Evolutionary conservation across 768 basidiomycete genomes (phyloP).

Genomic region (Termitomyces titanicus): DNA sequence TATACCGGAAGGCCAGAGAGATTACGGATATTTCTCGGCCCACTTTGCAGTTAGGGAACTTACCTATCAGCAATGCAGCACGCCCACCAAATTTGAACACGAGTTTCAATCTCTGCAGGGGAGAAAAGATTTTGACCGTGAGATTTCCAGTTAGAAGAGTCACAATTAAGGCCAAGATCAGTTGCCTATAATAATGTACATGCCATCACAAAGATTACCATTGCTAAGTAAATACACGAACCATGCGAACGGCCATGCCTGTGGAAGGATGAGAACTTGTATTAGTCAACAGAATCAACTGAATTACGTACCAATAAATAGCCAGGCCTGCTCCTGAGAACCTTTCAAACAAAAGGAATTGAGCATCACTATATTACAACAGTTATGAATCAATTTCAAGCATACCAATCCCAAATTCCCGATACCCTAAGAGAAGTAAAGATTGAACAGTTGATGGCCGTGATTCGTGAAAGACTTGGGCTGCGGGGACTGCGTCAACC

Average conservation of each 20-base stretch:
- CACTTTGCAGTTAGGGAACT: constrained; percentile 12
- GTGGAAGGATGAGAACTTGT: neutral
- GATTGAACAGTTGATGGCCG: constrained; percentile 79
- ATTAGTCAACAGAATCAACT: neutral
- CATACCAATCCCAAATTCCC: constrained; percentile 77
- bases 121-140: constrained; percentile 60
- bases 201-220: neutral
- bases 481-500: constrained; percentile 25
- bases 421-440: constrained; percentile 71
- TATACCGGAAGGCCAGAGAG: constrained; percentile 18
- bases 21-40: neutral
- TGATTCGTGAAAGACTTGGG: constrained; percentile 61
- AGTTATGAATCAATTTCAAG: neutral
- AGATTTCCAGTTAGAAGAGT: constrained; percentile 71
- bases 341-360: constrained; percentile 32
- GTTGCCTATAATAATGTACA: constrained; percentile 52
- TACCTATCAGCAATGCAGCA: constrained; percentile 72
- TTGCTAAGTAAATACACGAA: constrained; percentile 20
- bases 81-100: constrained; percentile 79
- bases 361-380: neutral
- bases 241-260: constrained; percentile 79
- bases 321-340: constrained; percentile 83
- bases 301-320: constrained; percentile 59
- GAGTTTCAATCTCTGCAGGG: constrained; percentile 61
- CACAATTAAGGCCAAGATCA: constrained; percentile 78